Evolutionary conservation across 1,284 basidiomycete species (phyloP).

Genomic region (Boletus sp.): DNA sequence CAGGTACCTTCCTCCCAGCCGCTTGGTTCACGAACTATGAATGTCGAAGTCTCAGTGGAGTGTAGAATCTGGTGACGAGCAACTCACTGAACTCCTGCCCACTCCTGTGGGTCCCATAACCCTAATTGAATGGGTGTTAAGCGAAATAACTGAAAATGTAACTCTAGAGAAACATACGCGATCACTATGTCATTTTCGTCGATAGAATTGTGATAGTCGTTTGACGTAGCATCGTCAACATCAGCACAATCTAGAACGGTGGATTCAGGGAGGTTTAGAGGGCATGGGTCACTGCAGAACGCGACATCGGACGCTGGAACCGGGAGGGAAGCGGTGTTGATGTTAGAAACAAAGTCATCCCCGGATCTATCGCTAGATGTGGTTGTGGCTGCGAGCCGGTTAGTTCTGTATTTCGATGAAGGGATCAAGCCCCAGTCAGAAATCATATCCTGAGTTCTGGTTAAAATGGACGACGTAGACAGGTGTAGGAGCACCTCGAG

Average conservation of each 20-base stretch:
- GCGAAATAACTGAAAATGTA: neutral
- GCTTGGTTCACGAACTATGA: slow-evolving; percentile 22
- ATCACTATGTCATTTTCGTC: slow-evolving; percentile 12
- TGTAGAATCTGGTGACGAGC: neutral
- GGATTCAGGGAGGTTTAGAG: neutral
- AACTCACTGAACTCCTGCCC: slow-evolving; percentile 40
- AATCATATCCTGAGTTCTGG: neutral
- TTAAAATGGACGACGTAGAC: neutral
- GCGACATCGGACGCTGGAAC: neutral
- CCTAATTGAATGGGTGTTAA: slow-evolving; percentile 15
- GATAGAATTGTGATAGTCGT: neutral
- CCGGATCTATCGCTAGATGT: too few species aligned
- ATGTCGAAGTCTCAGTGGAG: neutral
- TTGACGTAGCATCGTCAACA: neutral
- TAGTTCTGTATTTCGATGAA: neutral
- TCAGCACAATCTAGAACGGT: neutral
- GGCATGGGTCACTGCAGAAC: neutral
- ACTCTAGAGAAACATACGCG: slow-evolving; percentile 11
- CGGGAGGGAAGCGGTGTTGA: neutral
- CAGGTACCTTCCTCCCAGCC: slow-evolving; percentile 4
- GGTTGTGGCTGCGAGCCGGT: too few species aligned
- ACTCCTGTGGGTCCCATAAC: slow-evolving; percentile 42
- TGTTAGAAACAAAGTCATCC: neutral
- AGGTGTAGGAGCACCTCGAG: neutral
- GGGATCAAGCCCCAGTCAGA: neutral